These are phyloP conservation scores for Hyaloperonospora arabidopsidis DNA, from an alignment of 352 stramenopile species.

Conservation along the genomic window DNA sequence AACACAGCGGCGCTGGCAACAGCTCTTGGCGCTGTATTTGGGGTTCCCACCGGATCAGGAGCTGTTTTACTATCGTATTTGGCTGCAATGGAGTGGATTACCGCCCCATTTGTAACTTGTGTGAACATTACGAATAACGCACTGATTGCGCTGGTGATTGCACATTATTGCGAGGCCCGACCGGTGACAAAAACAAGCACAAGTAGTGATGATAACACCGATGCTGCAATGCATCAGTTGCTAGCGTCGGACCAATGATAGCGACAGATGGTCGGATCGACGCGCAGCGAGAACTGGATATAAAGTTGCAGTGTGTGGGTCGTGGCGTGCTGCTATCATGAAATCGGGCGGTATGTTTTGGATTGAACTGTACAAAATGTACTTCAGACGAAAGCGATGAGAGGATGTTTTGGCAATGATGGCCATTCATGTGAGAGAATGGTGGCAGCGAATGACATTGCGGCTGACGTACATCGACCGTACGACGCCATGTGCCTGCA, in stretches of 20 bases:
- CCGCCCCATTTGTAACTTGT: constrained; percentile 41
- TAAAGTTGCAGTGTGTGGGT: constrained; percentile 10
- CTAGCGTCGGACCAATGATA: constrained; percentile 7
- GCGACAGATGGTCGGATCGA: constrained; percentile 11
- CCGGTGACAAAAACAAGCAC: constrained; percentile 13
- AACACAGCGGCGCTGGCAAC: constrained; percentile 32
- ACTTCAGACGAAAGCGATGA: no score
- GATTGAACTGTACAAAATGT: no score
- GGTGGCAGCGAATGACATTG: no score
- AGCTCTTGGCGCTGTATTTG: constrained; percentile 40
- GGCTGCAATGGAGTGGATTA: constrained; percentile 46
- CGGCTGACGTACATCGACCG: no score
- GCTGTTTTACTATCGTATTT: constrained; percentile 36
- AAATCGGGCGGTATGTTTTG: no score
- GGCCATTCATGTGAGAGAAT: no score
- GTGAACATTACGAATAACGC: constrained; percentile 49
- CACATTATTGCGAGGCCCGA: constrained; percentile 39
- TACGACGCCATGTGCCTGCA: no score
- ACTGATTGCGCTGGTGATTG: constrained; percentile 44
- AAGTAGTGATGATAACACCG: background rate
- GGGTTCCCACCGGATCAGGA: constrained; percentile 19
- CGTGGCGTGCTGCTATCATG: no score
- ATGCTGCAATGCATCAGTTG: constrained; percentile 2
- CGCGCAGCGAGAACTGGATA: constrained; percentile 22
- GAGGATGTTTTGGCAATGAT: no score